Evolutionary conservation across 2,329 filamentous ascomycete genomes (phyloP), one percentile per base, ranked within the genome.

Genomic region (Paramyrothecium sp.): DNA sequence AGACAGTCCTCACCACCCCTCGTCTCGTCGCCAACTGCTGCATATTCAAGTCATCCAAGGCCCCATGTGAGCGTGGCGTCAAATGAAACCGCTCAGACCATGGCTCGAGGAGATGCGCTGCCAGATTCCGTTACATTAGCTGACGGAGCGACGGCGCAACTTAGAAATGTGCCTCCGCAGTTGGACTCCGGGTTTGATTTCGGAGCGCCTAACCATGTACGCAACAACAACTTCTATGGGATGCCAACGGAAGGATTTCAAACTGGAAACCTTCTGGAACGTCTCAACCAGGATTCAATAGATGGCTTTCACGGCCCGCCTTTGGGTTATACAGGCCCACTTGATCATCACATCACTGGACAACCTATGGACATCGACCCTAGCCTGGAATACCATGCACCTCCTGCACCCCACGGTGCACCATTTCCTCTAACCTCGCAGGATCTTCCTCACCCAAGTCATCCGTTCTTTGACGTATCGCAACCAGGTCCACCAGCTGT

Each of bases 301-400:
- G 17, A 21, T n/a, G 47, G 22, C 17, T 13, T 49, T 7, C 47
- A 49, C 20, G 20, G 47, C 47, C 16, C 22, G 20, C 17, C 12
- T 21, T 22, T 20, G 20, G 47, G 12, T 21, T 49, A 49, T 49
- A 8, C 20, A 16, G 20, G 16, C 20, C 20, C 47, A 20, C 19
- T 49, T 22, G 47, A 23, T 21, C 47, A 49, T 49, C 13, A 44
- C 13, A 44, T 58, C 47, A 21, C 51, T 10, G 20, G 53, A 7
- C 34, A 51, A 11, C 20, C 46, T 3, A 38, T 58, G 49, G 33
- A 56, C 7, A 59, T 65, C 19, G 63, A 62, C n/a, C 58, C 59
- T 11, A 58, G 54, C 34, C 48, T 64, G 22, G 61, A 59, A 8
- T 59, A 54, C 30, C 54, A 56, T 21, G 38, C 7, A 13, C 33